Evolutionary conservation across 2,329 filamentous ascomycete species (phyloP).

Genomic region (Colletotrichum viniferum): DNA sequence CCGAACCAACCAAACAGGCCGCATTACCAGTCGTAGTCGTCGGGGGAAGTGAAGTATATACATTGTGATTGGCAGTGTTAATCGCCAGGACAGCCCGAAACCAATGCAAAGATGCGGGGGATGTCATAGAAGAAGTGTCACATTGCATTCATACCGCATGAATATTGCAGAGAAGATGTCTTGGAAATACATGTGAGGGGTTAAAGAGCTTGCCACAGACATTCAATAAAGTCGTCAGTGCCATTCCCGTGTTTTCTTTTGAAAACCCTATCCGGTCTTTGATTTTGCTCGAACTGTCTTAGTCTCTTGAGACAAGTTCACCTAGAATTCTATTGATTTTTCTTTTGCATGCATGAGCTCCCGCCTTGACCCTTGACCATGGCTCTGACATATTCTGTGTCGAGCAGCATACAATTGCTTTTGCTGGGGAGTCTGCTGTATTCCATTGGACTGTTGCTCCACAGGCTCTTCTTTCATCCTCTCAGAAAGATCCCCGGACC

Average conservation of each 20-base stretch:
- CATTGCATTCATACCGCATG: background rate
- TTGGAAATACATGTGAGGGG: background rate
- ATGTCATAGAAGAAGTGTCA: background rate
- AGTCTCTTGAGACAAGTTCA: background rate
- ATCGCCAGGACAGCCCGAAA: background rate
- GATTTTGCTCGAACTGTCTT: background rate
- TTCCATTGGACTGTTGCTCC: constrained; percentile 11
- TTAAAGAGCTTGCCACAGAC: background rate
- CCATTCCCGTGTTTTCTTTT: background rate
- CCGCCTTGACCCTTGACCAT: background rate
- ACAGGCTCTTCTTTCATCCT: constrained; percentile 32
- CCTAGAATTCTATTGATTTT: background rate
- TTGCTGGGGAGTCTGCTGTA: background rate
- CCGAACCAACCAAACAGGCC: background rate
- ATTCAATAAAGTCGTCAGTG: background rate
- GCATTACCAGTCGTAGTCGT: background rate
- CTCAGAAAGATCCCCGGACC: constrained; percentile 32
- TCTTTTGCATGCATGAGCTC: background rate
- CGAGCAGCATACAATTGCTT: background rate
- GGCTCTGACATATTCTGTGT: background rate
- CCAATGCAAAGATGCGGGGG: background rate
- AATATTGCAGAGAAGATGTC: background rate
- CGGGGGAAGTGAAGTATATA: background rate
- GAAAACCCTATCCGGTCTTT: background rate
- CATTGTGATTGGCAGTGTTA: background rate